phyloP scores from a whole-genome alignment of 768 basidiomycete genomes.

The Pisolithus marmoratus region DNA sequence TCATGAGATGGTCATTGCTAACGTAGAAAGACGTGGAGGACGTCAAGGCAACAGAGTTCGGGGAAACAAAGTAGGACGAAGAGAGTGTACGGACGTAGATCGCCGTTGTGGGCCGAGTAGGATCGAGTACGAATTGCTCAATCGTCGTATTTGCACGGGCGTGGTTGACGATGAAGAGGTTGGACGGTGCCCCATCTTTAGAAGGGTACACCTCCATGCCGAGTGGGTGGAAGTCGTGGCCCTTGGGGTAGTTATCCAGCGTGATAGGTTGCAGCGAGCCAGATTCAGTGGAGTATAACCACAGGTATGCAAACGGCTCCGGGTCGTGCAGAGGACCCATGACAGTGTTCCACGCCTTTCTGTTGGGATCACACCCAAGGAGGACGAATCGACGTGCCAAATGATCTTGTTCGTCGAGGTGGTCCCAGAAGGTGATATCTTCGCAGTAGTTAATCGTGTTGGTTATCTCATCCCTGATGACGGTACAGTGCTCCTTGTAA shows the following conservation, averaged over 20 bases:
- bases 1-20: slow-evolving; percentile 67
- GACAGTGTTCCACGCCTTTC: slow-evolving; percentile 67
- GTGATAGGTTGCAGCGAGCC: slow-evolving; percentile 34
- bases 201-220: slow-evolving; percentile 59
- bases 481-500: slow-evolving; percentile 37
- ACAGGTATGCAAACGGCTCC: slow-evolving; percentile 50
- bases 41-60: slow-evolving; percentile 63
- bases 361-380: slow-evolving; percentile 37
- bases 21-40: slow-evolving; percentile 66
- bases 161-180: slow-evolving; percentile 67
- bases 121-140: slow-evolving; percentile 60
- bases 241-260: slow-evolving; percentile 47
- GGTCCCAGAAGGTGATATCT: slow-evolving; percentile 56
- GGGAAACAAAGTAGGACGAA: slow-evolving; percentile 55
- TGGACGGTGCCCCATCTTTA: slow-evolving; percentile 40
- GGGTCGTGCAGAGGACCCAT: slow-evolving; percentile 67
- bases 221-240: slow-evolving; percentile 67
- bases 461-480: slow-evolving; percentile 25
- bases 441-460: slow-evolving; percentile 45
- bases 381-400: slow-evolving; percentile 38
- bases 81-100: slow-evolving; percentile 55
- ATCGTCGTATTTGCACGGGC: slow-evolving; percentile 54
- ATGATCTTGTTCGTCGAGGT: slow-evolving; percentile 31
- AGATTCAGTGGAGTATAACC: slow-evolving; percentile 39
- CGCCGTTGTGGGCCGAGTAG: slow-evolving; percentile 37